phyloP scores from a whole-genome alignment of 1,284 basidiomycete genomes.

The Apiotrichum gamsii region DNA sequence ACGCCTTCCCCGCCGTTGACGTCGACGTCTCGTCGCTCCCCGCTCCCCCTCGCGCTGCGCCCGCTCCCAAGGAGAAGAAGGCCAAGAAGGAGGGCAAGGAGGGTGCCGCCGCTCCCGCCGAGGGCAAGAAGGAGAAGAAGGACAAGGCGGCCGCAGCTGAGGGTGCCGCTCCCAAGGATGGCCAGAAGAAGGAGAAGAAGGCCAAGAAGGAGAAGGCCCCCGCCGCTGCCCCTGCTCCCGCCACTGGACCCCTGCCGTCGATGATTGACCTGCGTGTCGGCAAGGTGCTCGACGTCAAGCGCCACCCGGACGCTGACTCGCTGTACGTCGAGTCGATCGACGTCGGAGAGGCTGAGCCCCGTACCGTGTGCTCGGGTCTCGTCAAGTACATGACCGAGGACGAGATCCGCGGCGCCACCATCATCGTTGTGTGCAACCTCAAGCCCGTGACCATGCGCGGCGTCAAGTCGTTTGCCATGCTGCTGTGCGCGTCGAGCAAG shows the following conservation, averaged over 20 bases:
- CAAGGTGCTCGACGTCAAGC: slow-evolving; percentile 81
- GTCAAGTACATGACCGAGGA: slow-evolving; percentile 93
- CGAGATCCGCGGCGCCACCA: slow-evolving; percentile 74
- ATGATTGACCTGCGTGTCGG: slow-evolving; percentile 94
- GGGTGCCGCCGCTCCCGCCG: slow-evolving; percentile 32
- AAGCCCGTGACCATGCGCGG: slow-evolving; percentile 95
- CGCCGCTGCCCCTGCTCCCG: slow-evolving; percentile 52
- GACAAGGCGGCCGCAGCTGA: slow-evolving; percentile 23
- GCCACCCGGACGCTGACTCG: slow-evolving; percentile 89
- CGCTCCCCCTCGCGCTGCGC: slow-evolving; percentile 60
- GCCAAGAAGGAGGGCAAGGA: slow-evolving; percentile 53
- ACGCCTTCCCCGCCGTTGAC: slow-evolving; percentile 55
- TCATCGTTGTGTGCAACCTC: slow-evolving; percentile 83
- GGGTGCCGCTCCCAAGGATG: slow-evolving; percentile 31
- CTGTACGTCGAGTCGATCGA: slow-evolving; percentile 91
- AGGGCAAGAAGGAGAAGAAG: slow-evolving; percentile 25
- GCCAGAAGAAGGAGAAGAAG: slow-evolving; percentile 52
- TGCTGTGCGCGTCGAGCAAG: slow-evolving; percentile 79
- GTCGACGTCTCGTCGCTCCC: slow-evolving; percentile 74
- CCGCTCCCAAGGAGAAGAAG: slow-evolving; percentile 67
- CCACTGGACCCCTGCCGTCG: slow-evolving; percentile 72
- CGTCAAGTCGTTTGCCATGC: slow-evolving; percentile 93
- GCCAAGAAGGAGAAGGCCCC: slow-evolving; percentile 49
- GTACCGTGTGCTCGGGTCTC: slow-evolving; percentile 89
- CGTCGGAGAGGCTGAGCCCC: slow-evolving; percentile 81